Percentiles rank a stretch among this genome's conserved stretches.
phyloP scores from a whole-genome alignment of 352 stramenopile species.

The Phytophthora megakarya region DNA sequence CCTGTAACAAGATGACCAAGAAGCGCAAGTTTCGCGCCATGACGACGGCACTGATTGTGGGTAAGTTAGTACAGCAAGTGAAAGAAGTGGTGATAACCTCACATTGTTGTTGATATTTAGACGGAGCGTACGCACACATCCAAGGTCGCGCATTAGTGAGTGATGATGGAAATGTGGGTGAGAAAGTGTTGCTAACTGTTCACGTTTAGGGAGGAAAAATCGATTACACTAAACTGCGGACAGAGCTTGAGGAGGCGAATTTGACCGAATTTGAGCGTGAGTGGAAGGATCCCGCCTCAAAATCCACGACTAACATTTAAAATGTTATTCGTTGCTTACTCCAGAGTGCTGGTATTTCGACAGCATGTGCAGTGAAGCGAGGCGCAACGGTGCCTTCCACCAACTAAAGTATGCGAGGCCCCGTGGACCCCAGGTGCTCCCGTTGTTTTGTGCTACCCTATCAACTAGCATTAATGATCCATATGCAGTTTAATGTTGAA shows the following conservation, averaged over 20 bases:
- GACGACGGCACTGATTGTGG: slow-evolving; percentile 20
- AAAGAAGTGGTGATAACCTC: not conserved
- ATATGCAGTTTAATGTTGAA: slow-evolving; percentile 73
- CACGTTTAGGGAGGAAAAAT: slow-evolving; percentile 45
- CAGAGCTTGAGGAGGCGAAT: slow-evolving; percentile 47
- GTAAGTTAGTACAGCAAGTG: not conserved
- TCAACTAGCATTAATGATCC: too few relatives aligned
- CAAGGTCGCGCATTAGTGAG: slow-evolving; percentile 12
- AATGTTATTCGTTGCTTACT: not conserved
- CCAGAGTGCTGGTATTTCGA: slow-evolving; percentile 88
- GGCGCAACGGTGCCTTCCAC: slow-evolving; percentile 36
- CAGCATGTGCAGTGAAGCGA: slow-evolving; percentile 43
- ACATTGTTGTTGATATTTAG: slow-evolving; percentile 8
- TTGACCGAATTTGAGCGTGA: slow-evolving; percentile 47
- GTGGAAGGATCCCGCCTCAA: too few relatives aligned
- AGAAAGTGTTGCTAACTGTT: not conserved
- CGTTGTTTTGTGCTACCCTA: not conserved
- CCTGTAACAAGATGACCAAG: not conserved
- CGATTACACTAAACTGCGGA: slow-evolving; percentile 55
- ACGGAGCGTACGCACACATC: slow-evolving; percentile 29
- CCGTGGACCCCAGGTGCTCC: slow-evolving; percentile 57
- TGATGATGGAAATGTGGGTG: too few relatives aligned
- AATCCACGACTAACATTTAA: too few relatives aligned
- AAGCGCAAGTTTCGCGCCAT: not conserved
- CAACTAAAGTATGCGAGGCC: slow-evolving; percentile 60